Evolutionary conservation across 306 rosid species (phyloP).

Genomic region (Prunus mongolica): DNA sequence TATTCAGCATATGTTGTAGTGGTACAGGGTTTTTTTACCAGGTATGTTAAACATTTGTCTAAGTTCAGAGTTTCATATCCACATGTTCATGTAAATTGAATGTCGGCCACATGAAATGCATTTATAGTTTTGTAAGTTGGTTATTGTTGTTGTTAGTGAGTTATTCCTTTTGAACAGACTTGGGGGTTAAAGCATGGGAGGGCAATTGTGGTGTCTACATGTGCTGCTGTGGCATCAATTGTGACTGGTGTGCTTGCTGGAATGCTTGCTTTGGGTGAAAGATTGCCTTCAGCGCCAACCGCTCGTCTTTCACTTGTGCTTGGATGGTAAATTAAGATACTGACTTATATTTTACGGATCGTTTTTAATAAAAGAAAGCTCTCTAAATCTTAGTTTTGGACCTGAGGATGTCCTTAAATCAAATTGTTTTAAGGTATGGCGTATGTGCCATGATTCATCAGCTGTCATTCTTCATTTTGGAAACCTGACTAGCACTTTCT

Average conservation of each 20-base stretch:
- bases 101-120: neutral
- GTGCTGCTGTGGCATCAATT: constrained; percentile 97
- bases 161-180: constrained; percentile 49
- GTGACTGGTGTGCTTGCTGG: constrained; percentile 95
- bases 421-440: neutral
- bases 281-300: constrained; percentile 77
- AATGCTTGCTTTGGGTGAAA: constrained; percentile 95
- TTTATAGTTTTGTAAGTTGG: neutral
- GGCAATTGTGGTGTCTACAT: constrained; percentile 87
- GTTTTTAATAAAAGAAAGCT: neutral
- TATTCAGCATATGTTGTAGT: constrained; percentile 66
- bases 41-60: constrained; percentile 38
- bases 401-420: neutral
- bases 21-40: constrained; percentile 90
- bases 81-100: neutral
- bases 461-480: neutral
- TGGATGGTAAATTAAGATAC: constrained; percentile 69
- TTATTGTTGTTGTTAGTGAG: neutral
- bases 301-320: constrained; percentile 75
- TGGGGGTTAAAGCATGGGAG: constrained; percentile 94
- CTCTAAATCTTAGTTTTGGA: neutral
- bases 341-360: neutral
- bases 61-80: constrained; percentile 9
- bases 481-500: neutral
- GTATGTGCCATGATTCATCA: neutral